These are phyloP conservation scores for Aspergillus egyptiacus DNA, from an alignment of 495 filamentous ascomycete species.

Conservation along the genomic window DNA sequence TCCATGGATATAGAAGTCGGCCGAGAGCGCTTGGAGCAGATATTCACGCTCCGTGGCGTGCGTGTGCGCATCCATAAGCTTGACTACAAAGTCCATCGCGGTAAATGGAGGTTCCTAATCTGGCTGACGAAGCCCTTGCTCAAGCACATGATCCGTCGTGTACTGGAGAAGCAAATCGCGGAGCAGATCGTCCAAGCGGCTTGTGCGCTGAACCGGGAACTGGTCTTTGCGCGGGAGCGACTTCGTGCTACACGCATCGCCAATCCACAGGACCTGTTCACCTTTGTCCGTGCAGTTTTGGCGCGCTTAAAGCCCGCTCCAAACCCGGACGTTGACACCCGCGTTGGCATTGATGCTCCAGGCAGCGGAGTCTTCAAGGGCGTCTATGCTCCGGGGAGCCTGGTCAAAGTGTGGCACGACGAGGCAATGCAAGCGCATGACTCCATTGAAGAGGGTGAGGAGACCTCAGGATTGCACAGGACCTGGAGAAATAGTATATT, in stretches of 20 bases:
- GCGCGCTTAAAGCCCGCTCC: constrained; percentile 63
- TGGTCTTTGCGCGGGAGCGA: constrained; percentile 79
- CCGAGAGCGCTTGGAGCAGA: constrained; percentile 65
- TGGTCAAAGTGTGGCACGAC: constrained; percentile 82
- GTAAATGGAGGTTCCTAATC: constrained; percentile 66
- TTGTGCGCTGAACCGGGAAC: constrained; percentile 71
- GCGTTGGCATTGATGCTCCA: constrained; percentile 59
- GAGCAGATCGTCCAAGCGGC: constrained; percentile 61
- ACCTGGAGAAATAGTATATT: constrained; percentile 84
- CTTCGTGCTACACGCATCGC: constrained; percentile 79
- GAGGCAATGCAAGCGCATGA: constrained; percentile 64
- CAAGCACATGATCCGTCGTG: constrained; percentile 69
- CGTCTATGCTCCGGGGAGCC: constrained; percentile 78
- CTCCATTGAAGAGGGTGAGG: constrained; percentile 51
- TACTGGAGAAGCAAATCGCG: constrained; percentile 73
- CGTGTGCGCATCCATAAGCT: constrained; percentile 81
- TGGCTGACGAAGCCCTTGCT: constrained; percentile 86
- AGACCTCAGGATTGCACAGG: constrained; percentile 30
- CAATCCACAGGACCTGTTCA: constrained; percentile 70
- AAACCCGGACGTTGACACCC: constrained; percentile 66
- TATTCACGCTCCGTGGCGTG: constrained; percentile 70
- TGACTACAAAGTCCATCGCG: constrained; percentile 66
- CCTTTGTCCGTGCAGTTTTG: constrained; percentile 75
- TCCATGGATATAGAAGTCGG: constrained; percentile 76
- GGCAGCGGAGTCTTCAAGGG: constrained; percentile 70